Evolutionary conservation across 2,329 filamentous ascomycete species (phyloP).

Genomic region (Geoglossum cookeanum): DNA sequence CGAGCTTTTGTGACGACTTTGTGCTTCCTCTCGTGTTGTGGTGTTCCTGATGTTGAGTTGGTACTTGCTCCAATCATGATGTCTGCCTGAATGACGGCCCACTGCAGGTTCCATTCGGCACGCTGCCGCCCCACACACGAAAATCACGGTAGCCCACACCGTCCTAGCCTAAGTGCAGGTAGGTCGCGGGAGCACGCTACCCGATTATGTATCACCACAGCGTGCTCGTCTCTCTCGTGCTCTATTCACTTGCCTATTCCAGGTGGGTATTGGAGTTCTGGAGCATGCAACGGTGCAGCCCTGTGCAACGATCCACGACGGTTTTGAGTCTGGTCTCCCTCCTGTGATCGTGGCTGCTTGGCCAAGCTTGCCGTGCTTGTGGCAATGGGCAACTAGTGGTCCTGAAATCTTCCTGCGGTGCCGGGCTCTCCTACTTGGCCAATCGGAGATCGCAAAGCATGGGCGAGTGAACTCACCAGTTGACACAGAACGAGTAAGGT

Average conservation of each 20-base stretch:
- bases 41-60: neutral
- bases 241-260: neutral
- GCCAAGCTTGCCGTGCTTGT: neutral
- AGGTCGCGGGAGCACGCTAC: neutral
- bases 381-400: neutral
- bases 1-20: neutral
- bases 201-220: neutral
- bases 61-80: neutral
- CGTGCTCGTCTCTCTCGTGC: neutral
- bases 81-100: neutral
- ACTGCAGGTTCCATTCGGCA: conserved; percentile 1
- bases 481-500: neutral
- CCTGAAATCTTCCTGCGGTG: neutral
- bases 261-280: neutral
- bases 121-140: neutral
- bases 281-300: neutral
- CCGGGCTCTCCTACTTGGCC: neutral
- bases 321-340: neutral
- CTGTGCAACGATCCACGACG: neutral
- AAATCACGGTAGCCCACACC: neutral
- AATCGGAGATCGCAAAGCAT: neutral
- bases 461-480: neutral
- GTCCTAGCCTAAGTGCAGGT: too few relatives aligned
- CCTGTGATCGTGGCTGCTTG: neutral
- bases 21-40: neutral